Conservation (phyloP, 306 rosid species). For the Mucuna pruriens region DNA sequence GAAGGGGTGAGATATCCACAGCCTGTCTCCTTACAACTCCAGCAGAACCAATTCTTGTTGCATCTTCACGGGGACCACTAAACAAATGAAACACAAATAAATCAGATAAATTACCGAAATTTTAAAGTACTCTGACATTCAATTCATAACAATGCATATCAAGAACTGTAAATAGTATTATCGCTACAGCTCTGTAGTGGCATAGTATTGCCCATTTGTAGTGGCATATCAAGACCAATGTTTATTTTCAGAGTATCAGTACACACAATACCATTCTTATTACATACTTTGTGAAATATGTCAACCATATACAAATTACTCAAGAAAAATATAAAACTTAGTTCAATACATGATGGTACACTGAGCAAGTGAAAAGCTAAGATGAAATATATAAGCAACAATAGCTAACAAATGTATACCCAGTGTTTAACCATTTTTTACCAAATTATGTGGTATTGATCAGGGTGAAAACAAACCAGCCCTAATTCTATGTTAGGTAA, state of each 20-base stretch:
- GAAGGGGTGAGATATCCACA: slow-evolving; percentile 73
- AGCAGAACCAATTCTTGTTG: slow-evolving; percentile 72
- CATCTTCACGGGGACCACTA: slow-evolving; percentile 79
- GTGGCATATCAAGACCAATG: neutral
- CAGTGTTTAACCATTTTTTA: neutral
- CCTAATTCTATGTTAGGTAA: neutral
- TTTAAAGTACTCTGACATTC: neutral
- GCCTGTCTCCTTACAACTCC: slow-evolving; percentile 79
- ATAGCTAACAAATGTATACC: neutral
- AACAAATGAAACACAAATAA: neutral
- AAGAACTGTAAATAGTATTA: neutral
- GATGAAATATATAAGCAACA: neutral
- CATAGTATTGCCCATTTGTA: neutral
- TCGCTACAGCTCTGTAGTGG: neutral
- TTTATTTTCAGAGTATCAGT: neutral
- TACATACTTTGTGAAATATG: neutral
- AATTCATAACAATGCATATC: neutral
- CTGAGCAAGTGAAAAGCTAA: neutral
- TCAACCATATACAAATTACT: neutral
- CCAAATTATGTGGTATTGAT: neutral
- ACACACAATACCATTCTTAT: neutral
- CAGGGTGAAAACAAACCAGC: neutral
- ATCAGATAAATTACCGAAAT: neutral
- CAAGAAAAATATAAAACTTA: neutral
- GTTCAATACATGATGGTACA: neutral